Evolutionary conservation across 805 yeast genomes (phyloP).

Genomic region (Candida manassasensis): DNA sequence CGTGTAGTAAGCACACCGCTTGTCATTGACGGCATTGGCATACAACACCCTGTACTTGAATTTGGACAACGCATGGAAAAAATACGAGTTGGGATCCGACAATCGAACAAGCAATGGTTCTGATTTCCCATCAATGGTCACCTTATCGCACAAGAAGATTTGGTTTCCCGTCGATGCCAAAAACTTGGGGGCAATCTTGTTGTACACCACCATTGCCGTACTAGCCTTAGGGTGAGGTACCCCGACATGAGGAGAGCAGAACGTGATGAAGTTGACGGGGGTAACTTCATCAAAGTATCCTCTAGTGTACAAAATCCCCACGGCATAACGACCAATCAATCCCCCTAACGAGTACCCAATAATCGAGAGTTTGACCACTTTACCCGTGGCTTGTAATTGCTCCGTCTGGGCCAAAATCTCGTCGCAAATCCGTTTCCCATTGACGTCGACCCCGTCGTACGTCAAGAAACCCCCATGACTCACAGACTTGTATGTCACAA

Average conservation of each 20-base stretch:
- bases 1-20: conserved; percentile 80
- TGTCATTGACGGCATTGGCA: conserved; percentile 76
- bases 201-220: conserved; percentile 39
- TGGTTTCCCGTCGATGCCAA: conserved; percentile 73
- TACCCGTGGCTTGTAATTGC: conserved; percentile 11
- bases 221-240: conserved; percentile 49
- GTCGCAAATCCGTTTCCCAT: conserved; percentile 69
- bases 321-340: conserved; percentile 34
- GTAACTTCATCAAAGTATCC: conserved; percentile 48
- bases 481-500: conserved; percentile 47
- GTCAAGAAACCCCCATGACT: conserved; percentile 73
- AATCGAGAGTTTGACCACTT: conserved; percentile 33
- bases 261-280: conserved; percentile 54
- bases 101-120: conserved; percentile 58
- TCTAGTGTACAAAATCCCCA: conserved; percentile 48
- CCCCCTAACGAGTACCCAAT: conserved; percentile 43
- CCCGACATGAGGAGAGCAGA: conserved; percentile 61
- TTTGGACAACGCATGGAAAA: conserved; percentile 47
- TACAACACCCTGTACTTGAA: conserved; percentile 58
- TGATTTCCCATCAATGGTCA: conserved; percentile 8
- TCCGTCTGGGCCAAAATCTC: conserved; percentile 45
- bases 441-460: conserved; percentile 82
- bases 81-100: conserved; percentile 60
- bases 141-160: conserved; percentile 52
- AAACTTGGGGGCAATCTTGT: conserved; percentile 56